These are phyloP conservation scores for Aspergillus leporis DNA, from an alignment of 495 filamentous ascomycete genomes.

Conservation along the genomic window DNA sequence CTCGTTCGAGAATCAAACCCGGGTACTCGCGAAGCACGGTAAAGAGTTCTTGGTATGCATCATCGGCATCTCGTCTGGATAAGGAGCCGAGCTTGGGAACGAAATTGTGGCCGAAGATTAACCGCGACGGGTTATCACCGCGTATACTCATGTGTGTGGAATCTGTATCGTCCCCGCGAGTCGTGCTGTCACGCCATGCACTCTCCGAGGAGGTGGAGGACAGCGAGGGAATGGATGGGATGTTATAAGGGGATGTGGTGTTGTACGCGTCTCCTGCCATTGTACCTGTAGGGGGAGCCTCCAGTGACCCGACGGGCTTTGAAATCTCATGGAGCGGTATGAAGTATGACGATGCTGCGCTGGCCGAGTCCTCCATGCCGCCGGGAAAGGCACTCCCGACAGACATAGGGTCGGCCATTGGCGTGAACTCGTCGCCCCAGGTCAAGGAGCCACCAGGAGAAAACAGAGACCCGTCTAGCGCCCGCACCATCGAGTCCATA, in stretches of 20 bases:
- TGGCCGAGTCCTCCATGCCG: constrained; percentile 1
- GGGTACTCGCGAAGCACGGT: constrained; percentile 16
- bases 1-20: constrained; percentile 15
- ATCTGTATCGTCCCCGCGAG: not conserved
- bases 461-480: constrained; percentile 1
- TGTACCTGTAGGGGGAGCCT: not conserved
- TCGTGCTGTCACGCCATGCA: not conserved
- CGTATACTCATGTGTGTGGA: not conserved
- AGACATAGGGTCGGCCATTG: constrained; percentile 2
- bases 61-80: not conserved
- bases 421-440: constrained; percentile 12
- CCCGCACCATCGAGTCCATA: not conserved
- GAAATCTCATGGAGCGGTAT: not conserved
- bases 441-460: not conserved
- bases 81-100: not conserved
- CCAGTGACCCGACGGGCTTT: not conserved
- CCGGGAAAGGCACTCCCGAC: constrained; percentile 6
- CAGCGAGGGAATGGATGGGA: not conserved
- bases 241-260: not conserved
- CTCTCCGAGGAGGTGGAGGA: not conserved
- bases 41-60: constrained; percentile 14
- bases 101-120: constrained; percentile 14
- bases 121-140: constrained; percentile 1
- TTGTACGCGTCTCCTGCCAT: not conserved
- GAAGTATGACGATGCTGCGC: not conserved